phyloP scores from a whole-genome alignment of 805 yeast genomes.

The Millerago galiae region DNA sequence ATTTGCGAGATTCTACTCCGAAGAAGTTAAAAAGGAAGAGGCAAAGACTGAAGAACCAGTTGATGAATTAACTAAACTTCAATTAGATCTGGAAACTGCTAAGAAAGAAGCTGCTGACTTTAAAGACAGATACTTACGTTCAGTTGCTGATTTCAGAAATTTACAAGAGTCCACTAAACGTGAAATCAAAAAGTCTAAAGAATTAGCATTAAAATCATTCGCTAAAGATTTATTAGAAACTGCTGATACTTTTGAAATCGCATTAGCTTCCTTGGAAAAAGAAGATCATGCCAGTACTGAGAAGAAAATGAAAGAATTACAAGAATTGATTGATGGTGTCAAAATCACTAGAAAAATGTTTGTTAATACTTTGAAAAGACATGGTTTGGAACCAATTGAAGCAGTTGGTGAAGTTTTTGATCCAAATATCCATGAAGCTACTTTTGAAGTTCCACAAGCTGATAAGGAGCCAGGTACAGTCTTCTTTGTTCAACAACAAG shows the following conservation, averaged over 20 bases:
- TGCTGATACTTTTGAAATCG: slow-evolving; percentile 26
- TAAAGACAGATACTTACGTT: slow-evolving; percentile 22
- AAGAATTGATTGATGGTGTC: slow-evolving; percentile 45
- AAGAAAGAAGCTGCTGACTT: slow-evolving; percentile 23
- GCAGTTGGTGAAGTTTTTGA: slow-evolving; percentile 44
- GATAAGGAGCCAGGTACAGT: slow-evolving; percentile 49
- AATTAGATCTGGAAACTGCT: slow-evolving; percentile 16
- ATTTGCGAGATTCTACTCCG: slow-evolving; percentile 21
- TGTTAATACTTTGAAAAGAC: slow-evolving; percentile 42
- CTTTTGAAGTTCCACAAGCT: slow-evolving; percentile 46
- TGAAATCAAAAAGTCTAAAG: slow-evolving; percentile 25
- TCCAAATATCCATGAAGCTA: slow-evolving; percentile 49
- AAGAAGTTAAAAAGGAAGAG: slow-evolving; percentile 22
- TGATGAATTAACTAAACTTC: slow-evolving; percentile 17
- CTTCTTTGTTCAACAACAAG: slow-evolving; percentile 48
- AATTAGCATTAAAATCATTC: slow-evolving; percentile 24
- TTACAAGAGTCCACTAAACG: slow-evolving; percentile 25
- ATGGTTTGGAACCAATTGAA: slow-evolving; percentile 43
- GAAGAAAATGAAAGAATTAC: slow-evolving; percentile 32
- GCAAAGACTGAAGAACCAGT: slow-evolving; percentile 14
- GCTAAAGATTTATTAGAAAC: slow-evolving; percentile 25
- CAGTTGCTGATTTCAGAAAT: slow-evolving; percentile 26
- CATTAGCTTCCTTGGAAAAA: slow-evolving; percentile 20
- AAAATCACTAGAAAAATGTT: slow-evolving; percentile 43
- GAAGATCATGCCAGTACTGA: slow-evolving; percentile 21